A percentile compares a stretch with the other conserved stretches of the same genome.
Evolutionary conservation across 2,329 filamentous ascomycete genomes (phyloP).

Genomic region (Xylariaceae sp.): DNA sequence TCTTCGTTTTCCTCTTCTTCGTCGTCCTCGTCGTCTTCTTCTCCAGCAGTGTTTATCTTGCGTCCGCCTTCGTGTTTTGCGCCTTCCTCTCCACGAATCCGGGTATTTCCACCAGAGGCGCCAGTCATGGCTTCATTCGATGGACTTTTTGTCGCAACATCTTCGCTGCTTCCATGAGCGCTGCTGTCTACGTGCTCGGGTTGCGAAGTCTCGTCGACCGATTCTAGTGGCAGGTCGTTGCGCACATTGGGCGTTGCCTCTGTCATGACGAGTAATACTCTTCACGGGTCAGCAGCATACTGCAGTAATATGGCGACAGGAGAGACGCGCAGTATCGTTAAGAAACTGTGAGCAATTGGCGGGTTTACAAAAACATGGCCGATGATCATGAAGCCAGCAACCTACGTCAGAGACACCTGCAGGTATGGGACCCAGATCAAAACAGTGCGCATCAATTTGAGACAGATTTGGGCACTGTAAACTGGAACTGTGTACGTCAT

Average conservation of each 20-base stretch:
- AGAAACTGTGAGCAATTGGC: not conserved
- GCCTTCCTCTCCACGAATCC: conserved; percentile 31
- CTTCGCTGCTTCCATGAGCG: not conserved
- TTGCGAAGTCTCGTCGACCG: conserved; percentile 3
- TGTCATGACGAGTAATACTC: conserved; percentile 38
- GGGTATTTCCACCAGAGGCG: conserved; percentile 6
- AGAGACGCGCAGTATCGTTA: conserved; percentile 7
- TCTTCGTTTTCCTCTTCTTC: conserved; percentile 55
- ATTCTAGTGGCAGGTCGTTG: conserved; percentile 20
- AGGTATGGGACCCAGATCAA: not conserved
- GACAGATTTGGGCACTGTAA: not conserved
- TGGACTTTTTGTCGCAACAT: conserved; percentile 9
- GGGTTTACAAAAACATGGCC: not conserved
- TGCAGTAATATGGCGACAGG: conserved; percentile 11
- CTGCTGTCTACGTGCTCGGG: not conserved
- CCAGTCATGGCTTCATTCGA: conserved; percentile 10
- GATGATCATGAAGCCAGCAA: not conserved
- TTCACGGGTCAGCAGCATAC: conserved; percentile 26
- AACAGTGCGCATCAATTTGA: not conserved
- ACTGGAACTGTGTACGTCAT: not conserved
- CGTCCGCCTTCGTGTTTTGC: conserved; percentile 42
- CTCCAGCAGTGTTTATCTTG: conserved; percentile 43
- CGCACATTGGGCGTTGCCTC: conserved; percentile 36
- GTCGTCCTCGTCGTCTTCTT: conserved; percentile 68
- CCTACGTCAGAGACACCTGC: not conserved